Conservation (phyloP, 805 yeast species). For the Candida dendrica region DNA sequence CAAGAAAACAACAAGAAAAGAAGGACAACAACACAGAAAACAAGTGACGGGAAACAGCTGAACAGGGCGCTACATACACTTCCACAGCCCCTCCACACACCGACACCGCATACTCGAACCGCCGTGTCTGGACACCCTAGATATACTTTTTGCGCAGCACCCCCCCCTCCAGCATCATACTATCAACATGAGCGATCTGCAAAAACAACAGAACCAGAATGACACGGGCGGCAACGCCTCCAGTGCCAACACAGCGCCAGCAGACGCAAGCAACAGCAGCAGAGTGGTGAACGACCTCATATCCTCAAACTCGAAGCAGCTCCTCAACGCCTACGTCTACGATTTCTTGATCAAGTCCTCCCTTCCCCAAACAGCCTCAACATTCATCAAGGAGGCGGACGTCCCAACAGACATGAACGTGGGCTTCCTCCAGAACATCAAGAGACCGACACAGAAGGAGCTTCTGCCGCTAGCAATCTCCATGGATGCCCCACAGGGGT, state of each 20-base stretch:
- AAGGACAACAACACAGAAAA: too few species aligned
- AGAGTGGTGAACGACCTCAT: slow-evolving; percentile 17
- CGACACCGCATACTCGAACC: too few species aligned
- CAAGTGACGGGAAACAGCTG: too few species aligned
- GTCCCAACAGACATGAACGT: slow-evolving; percentile 27
- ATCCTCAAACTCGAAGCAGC: slow-evolving; percentile 33
- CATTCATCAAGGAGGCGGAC: slow-evolving; percentile 73
- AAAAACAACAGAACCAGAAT: not conserved
- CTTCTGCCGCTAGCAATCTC: slow-evolving; percentile 45
- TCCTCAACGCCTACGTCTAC: slow-evolving; percentile 77
- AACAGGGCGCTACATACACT: too few species aligned
- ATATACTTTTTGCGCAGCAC: too few species aligned
- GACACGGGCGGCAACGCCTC: not conserved
- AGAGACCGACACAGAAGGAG: slow-evolving; percentile 25
- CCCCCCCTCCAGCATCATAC: too few species aligned
- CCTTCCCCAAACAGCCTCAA: slow-evolving; percentile 62
- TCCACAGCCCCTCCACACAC: too few species aligned
- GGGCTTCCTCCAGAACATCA: slow-evolving; percentile 6
- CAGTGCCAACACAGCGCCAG: not conserved
- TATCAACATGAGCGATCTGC: not conserved
- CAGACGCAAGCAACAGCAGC: not conserved
- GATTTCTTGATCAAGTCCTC: slow-evolving; percentile 77
- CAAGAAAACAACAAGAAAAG: too few species aligned
- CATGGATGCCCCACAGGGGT: slow-evolving; percentile 83
- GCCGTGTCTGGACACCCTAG: too few species aligned